phyloP scores from a whole-genome alignment of 2,329 filamentous ascomycete genomes.

The Fusarium keratoplasticum region DNA sequence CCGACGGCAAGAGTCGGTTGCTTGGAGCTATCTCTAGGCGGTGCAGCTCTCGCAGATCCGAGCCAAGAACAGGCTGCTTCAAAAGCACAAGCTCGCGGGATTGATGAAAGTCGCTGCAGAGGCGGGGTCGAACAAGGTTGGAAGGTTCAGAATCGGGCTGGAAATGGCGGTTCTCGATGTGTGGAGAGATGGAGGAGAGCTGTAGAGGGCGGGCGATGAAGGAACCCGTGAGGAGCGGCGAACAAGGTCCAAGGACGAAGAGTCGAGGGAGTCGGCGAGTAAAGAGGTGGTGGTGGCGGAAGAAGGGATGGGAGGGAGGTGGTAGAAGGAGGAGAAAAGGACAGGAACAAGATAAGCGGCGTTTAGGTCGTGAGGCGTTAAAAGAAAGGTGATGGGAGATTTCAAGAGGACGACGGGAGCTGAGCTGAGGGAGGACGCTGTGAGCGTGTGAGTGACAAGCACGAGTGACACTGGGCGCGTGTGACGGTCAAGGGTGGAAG shows the following conservation, averaged over 20 bases:
- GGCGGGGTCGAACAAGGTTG: slow-evolving; percentile 27
- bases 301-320: background rate
- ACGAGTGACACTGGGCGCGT: slow-evolving; percentile 37
- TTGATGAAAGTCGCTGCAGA: slow-evolving; percentile 19
- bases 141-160: slow-evolving; percentile 13
- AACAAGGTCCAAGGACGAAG: background rate
- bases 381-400: slow-evolving; percentile 14
- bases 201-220: slow-evolving; percentile 1
- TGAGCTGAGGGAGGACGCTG: background rate
- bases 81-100: slow-evolving; percentile 12
- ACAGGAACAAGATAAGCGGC: background rate
- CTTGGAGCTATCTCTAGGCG: slow-evolving; percentile 5
- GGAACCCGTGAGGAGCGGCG: background rate
- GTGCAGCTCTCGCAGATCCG: slow-evolving; percentile 7
- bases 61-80: slow-evolving; percentile 15
- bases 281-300: background rate
- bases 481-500: slow-evolving; percentile 25
- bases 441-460: slow-evolving; percentile 15
- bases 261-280: background rate
- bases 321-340: background rate
- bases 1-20: slow-evolving; percentile 15
- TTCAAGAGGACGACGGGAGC: slow-evolving; percentile 15
- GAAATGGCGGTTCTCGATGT: slow-evolving; percentile 27
- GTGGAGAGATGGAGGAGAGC: slow-evolving; percentile 14
- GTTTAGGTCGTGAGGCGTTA: slow-evolving; percentile 12